A percentile compares a stretch with the other conserved stretches of the same genome.
Conservation (phyloP, 2,329 filamentous ascomycete species). For the Cytospora paraplurivora region DNA sequence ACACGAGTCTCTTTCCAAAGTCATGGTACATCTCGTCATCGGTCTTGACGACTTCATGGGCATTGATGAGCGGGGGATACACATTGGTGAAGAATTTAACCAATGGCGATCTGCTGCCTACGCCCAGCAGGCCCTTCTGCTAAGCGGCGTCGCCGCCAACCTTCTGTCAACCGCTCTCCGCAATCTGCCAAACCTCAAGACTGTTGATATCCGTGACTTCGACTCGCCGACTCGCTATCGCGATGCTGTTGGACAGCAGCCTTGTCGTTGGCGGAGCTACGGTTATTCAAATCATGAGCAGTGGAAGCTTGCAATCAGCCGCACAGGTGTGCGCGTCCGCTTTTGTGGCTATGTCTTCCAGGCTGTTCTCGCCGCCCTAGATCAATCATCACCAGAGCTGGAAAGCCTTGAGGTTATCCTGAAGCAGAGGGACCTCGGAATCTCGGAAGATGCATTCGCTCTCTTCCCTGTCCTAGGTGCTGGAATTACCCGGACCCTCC, state of each 20-base stretch:
- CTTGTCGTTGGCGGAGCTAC: conserved; percentile 40
- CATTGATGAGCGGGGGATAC: background rate
- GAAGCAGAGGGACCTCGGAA: conserved; percentile 33
- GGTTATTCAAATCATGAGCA: conserved; percentile 37
- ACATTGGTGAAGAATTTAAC: background rate
- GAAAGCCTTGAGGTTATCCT: conserved; percentile 53
- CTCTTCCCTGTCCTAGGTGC: conserved; percentile 45
- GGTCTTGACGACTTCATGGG: conserved; percentile 41
- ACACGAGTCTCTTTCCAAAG: conserved; percentile 43
- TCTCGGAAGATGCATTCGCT: conserved; percentile 49
- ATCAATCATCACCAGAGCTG: conserved; percentile 41
- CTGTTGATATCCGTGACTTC: conserved; percentile 62
- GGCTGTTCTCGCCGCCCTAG: conserved; percentile 47
- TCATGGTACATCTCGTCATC: conserved; percentile 53
- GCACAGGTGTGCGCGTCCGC: conserved; percentile 14
- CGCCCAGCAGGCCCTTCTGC: conserved; percentile 40
- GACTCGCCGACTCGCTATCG: conserved; percentile 51
- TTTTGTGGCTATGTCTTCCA: conserved; percentile 43
- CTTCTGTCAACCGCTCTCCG: conserved; percentile 60
- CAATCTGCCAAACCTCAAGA: conserved; percentile 56
- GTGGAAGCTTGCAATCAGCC: conserved; percentile 13
- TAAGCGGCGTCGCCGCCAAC: conserved; percentile 50
- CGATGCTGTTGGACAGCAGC: conserved; percentile 51
- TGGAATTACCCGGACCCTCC: conserved; percentile 45
- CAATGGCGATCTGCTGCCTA: conserved; percentile 13